Evolutionary conservation across 257 asterid species (phyloP), one percentile per base, ranked within the genome.

Genomic region (Penstemon newberryi): DNA sequence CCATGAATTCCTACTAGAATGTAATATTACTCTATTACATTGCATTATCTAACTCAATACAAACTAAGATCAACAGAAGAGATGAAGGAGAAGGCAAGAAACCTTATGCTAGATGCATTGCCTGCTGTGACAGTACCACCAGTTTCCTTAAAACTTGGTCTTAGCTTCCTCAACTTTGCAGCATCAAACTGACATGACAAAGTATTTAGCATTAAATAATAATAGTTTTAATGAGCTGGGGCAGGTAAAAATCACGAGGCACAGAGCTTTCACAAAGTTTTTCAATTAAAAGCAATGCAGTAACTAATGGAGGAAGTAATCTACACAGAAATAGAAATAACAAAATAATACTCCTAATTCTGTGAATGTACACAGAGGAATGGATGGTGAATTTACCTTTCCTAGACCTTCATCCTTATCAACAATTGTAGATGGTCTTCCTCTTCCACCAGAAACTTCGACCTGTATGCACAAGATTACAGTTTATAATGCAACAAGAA

Each of bases 51-150:
- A 44, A 53, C 40, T 47, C 40, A 54, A 53, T 38, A 51, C 4
- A 71, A 51, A 65, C 47, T 56, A 47, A 44, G 56, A 54, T 15
- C 5, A 59, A 53, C 46, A 13, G 43, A 50, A 49, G 59, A 44
- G 63, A 59, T 36, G 36, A 71, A 59, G 64, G 53, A 71, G 49
- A 69, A 7, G 25, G 39, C 8, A 70, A 61, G 65, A 63, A 41
- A 90, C 99, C 99, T 94, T 83, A 94, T 84, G 83, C 99, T 94
- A 53, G 99, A 94, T 59, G 99, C 96, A 66, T 94, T 94, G 50
- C 97, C 99, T 63, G 99, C 97, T 58, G 99, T 94, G 67, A 94
- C 99, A 44, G 88, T 78, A 65, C 99, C 99, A 12, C 92, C 99
- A 39, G 86, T 83, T 78, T 89, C 96, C 96, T 94, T 94, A 82